phyloP scores from a whole-genome alignment of 345 rosid species.

The Rhodomyrtus tomentosa region DNA sequence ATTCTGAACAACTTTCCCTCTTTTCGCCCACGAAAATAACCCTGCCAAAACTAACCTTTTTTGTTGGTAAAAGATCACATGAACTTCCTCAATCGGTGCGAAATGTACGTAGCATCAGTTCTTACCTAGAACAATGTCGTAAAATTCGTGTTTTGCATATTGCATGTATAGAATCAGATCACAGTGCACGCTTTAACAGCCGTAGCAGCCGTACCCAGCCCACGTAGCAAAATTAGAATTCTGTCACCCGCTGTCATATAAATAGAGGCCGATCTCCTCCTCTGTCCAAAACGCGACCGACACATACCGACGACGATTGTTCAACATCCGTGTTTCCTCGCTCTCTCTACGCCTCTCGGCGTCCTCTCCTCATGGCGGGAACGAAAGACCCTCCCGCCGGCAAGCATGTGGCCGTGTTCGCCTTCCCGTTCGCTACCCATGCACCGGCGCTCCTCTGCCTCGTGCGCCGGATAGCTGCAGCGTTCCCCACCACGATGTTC shows the following conservation, averaged over 20 bases:
- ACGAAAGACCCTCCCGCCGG: not conserved
- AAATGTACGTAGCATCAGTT: too few relatives aligned
- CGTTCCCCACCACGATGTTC: conserved; percentile 8
- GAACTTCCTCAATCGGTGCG: too few relatives aligned
- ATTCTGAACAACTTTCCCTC: too few relatives aligned
- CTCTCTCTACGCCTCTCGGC: not conserved
- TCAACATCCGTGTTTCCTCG: not conserved
- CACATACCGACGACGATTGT: not conserved
- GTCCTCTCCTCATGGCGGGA: not conserved
- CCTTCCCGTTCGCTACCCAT: conserved; percentile 11
- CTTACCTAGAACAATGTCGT: too few relatives aligned
- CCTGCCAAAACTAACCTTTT: too few relatives aligned
- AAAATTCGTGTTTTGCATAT: too few relatives aligned
- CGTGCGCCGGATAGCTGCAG: not conserved
- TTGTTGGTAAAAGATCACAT: too few relatives aligned
- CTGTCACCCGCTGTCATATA: not conserved
- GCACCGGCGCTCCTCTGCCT: conserved; percentile 9
- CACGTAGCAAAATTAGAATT: not conserved
- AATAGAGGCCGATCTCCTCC: not conserved
- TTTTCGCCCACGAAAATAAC: too few relatives aligned
- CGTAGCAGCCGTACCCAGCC: not conserved
- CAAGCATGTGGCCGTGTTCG: conserved; percentile 9
- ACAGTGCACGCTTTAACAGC: too few relatives aligned
- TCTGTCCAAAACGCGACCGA: not conserved
- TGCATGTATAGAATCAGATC: too few relatives aligned